Evolutionary conservation across 148 eudicot genomes (phyloP).

Genomic region (Chenopodium formosanum): DNA sequence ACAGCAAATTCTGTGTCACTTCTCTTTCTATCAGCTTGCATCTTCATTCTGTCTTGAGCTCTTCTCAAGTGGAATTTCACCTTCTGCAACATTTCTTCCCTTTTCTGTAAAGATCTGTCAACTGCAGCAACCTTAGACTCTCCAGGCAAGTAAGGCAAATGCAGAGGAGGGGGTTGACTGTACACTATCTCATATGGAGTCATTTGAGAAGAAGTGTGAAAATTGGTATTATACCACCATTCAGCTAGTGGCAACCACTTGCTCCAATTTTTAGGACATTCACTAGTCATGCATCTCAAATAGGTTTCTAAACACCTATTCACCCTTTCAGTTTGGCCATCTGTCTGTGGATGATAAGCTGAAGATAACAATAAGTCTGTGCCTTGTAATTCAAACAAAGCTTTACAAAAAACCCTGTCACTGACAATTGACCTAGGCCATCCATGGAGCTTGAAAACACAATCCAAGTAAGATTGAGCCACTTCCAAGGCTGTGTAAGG

Average conservation of each 20-base stretch:
- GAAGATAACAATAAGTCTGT: not conserved
- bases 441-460: not conserved
- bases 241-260: not conserved
- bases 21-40: not conserved
- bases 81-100: not conserved
- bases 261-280: too few species aligned
- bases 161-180: not conserved
- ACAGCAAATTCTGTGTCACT: not conserved
- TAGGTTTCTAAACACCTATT: not conserved
- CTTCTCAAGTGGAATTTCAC: not conserved
- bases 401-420: not conserved
- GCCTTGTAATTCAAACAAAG: not conserved
- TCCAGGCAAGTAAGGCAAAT: constrained; percentile 2
- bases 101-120: not conserved
- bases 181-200: constrained; percentile 14
- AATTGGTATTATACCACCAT: not conserved
- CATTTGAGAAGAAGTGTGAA: not conserved
- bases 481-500: not conserved
- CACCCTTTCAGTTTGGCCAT: not conserved
- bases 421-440: not conserved
- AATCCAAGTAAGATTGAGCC: not conserved
- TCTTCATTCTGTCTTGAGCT: constrained; percentile 15
- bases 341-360: not conserved
- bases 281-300: not conserved
- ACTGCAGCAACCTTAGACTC: not conserved